phyloP scores from a whole-genome alignment of 306 rosid species.

The Cicer chorassanicum region DNA sequence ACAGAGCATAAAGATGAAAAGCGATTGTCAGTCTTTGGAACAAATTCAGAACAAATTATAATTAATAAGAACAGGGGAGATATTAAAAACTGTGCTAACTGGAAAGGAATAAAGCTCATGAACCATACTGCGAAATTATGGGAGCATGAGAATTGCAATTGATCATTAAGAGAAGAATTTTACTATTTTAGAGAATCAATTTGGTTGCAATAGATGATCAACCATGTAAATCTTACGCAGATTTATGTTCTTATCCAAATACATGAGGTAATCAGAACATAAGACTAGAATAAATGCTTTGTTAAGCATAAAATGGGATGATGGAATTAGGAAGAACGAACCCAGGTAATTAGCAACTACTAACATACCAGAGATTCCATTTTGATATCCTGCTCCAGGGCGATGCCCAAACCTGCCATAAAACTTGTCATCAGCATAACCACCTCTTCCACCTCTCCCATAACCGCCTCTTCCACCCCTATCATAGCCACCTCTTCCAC shows the following conservation, averaged over 20 bases:
- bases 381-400: conserved; percentile 67
- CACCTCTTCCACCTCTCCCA: conserved; percentile 69
- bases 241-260: neutral
- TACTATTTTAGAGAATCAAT: neutral
- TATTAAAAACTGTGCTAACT: conserved; percentile 8
- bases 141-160: neutral
- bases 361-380: conserved; percentile 71
- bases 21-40: conserved; percentile 1
- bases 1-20: neutral
- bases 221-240: conserved; percentile 4
- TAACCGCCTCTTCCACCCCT: conserved; percentile 72
- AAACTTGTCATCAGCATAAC: conserved; percentile 76
- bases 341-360: conserved; percentile 22
- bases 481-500: conserved; percentile 69
- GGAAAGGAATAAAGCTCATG: neutral
- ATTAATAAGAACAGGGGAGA: neutral
- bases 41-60: neutral
- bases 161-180: conserved; percentile 10
- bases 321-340: conserved; percentile 12
- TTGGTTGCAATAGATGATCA: neutral
- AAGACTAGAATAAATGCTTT: conserved; percentile 4
- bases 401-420: conserved; percentile 83
- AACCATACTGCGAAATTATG: neutral
- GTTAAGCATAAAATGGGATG: conserved; percentile 18
- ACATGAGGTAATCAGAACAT: conserved; percentile 2